phyloP scores from a whole-genome alignment of 73 alveolate genomes.

The Tetrahymena elliotti region DNA sequence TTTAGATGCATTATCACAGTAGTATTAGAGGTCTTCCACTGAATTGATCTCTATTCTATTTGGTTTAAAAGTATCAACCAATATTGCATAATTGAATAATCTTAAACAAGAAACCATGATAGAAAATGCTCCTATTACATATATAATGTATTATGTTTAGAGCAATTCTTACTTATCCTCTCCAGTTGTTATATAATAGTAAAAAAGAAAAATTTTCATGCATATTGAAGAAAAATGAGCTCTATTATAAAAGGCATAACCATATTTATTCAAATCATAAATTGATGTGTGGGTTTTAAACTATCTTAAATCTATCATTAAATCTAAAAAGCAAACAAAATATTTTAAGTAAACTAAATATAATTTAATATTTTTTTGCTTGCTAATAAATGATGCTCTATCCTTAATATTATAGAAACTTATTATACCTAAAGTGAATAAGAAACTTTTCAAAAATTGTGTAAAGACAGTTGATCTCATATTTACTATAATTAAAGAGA shows the following conservation, averaged over 20 bases:
- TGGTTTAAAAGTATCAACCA: not conserved
- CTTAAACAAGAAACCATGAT: not conserved
- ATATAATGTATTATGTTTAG: not conserved
- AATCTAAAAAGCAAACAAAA: not conserved
- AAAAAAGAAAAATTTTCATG: not conserved
- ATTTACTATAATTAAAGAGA: not conserved
- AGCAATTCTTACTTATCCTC: not conserved
- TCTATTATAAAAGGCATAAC: not conserved
- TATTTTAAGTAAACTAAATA: not conserved
- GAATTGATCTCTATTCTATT: not conserved
- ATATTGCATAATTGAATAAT: not conserved
- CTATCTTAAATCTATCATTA: not conserved
- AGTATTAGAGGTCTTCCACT: not conserved
- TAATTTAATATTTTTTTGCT: not conserved
- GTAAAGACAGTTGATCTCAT: not conserved
- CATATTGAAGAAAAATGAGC: not conserved
- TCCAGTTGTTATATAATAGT: not conserved
- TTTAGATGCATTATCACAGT: not conserved
- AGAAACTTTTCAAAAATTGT: not conserved
- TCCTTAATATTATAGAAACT: not conserved
- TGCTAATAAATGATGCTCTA: not conserved
- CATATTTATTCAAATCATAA: not conserved
- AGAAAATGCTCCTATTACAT: not conserved
- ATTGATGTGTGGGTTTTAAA: not conserved
- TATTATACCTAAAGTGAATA: not conserved